Evolutionary conservation across 805 yeast genomes (phyloP).

Genomic region (Brettanomyces anomalus): DNA sequence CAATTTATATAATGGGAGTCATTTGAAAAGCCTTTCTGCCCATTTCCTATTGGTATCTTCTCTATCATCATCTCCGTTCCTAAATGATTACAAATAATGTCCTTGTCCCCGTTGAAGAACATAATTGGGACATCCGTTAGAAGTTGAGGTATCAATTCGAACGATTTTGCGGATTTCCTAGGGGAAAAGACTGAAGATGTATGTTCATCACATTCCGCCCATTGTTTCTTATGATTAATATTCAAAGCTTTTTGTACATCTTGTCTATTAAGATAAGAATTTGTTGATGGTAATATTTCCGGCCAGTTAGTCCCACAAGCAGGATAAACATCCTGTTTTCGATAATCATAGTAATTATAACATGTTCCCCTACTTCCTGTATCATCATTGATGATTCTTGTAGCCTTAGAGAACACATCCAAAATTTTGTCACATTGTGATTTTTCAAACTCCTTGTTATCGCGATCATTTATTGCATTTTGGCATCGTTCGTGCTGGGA

Average conservation of each 20-base stretch:
- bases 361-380: conserved; percentile 40
- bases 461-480: conserved; percentile 30
- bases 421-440: conserved; percentile 34
- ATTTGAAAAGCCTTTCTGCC: conserved; percentile 41
- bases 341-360: conserved; percentile 74
- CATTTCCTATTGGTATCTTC: conserved; percentile 52
- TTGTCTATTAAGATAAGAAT: conserved; percentile 38
- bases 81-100: conserved; percentile 74
- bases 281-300: conserved; percentile 39
- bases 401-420: conserved; percentile 26
- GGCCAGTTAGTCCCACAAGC: conserved; percentile 96
- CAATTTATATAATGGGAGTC: conserved; percentile 27
- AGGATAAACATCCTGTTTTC: conserved; percentile 65
- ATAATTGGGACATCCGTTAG: conserved; percentile 52
- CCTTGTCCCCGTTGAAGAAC: conserved; percentile 81
- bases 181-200: conserved; percentile 51
- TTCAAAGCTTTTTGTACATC: conserved; percentile 45
- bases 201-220: conserved; percentile 71
- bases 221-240: conserved; percentile 29
- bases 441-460: conserved; percentile 18
- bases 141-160: conserved; percentile 57
- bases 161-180: conserved; percentile 46
- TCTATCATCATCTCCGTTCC: conserved; percentile 66
- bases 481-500: conserved; percentile 54
- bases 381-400: conserved; percentile 16